Percentiles rank a stretch among this genome's conserved stretches.
Evolutionary conservation across 2,329 filamentous ascomycete genomes (phyloP).

Genomic region (Penicillium sp.): DNA sequence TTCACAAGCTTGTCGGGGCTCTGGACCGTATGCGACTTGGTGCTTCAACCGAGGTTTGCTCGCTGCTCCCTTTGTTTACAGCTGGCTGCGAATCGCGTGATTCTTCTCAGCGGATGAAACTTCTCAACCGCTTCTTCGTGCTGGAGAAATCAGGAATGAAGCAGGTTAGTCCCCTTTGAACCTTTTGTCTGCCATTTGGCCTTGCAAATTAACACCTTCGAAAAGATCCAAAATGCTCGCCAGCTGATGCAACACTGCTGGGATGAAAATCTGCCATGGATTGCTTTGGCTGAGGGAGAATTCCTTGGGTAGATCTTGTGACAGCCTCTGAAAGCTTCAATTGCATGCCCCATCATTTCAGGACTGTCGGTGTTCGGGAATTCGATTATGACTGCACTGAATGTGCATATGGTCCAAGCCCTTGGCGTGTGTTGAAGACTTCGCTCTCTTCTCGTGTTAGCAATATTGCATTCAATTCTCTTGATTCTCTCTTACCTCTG

Average conservation of each 20-base stretch:
- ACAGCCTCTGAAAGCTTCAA: not conserved
- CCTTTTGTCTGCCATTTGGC: not conserved
- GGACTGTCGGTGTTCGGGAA: not conserved
- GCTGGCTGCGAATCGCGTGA: constrained; percentile 74
- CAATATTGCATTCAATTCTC: not conserved
- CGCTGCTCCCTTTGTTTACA: constrained; percentile 81
- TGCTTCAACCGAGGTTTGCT: constrained; percentile 72
- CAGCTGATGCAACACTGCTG: constrained; percentile 47
- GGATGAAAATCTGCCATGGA: constrained; percentile 44
- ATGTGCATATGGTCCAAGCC: not conserved
- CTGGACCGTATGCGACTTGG: constrained; percentile 66
- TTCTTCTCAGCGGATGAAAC: constrained; percentile 58
- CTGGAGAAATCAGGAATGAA: constrained; percentile 76
- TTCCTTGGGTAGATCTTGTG: constrained; percentile 40
- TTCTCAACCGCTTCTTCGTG: constrained; percentile 67
- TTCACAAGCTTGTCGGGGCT: constrained; percentile 65
- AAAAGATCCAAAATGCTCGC: constrained; percentile 46
- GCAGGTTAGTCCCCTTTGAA: constrained; percentile 58
- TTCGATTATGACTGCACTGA: not conserved
- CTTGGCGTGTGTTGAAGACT: not conserved
- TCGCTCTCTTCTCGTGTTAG: not conserved
- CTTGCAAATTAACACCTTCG: constrained; percentile 1
- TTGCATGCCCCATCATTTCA: not conserved
- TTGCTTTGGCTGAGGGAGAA: constrained; percentile 44
- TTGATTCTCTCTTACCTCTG: constrained; percentile 2